A percentile compares a stretch with the other conserved stretches of the same genome.
Conservation (phyloP, 495 filamentous ascomycete species). For the Letharia lupina region DNA sequence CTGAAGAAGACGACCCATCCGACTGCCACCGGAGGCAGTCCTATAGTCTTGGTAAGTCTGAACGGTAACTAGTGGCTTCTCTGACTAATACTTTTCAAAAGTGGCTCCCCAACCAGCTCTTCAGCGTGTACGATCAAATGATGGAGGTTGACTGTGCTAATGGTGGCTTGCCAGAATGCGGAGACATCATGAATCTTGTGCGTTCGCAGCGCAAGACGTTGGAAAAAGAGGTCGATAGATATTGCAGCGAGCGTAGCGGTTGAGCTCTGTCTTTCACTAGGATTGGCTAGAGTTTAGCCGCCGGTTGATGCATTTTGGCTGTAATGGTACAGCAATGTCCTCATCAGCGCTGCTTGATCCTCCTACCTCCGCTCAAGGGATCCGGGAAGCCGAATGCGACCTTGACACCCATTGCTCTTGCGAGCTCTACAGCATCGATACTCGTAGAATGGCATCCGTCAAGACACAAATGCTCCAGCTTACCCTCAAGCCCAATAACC, state of each 20-base stretch:
- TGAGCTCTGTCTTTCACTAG: constrained; percentile 6
- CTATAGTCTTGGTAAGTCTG: constrained; percentile 65
- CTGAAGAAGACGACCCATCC: constrained; percentile 74
- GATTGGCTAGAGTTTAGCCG: not conserved
- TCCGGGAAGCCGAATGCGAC: constrained; percentile 22
- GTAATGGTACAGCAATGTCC: not conserved
- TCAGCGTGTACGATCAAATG: constrained; percentile 71
- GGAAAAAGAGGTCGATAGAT: constrained; percentile 69
- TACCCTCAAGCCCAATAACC: constrained; percentile 15
- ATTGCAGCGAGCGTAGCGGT: constrained; percentile 64
- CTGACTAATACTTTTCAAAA: constrained; percentile 21
- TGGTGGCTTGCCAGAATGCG: constrained; percentile 33
- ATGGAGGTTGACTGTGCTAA: constrained; percentile 45
- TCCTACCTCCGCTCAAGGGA: constrained; percentile 2
- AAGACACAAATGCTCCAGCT: constrained; percentile 24
- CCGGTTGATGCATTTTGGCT: not conserved
- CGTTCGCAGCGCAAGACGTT: constrained; percentile 60
- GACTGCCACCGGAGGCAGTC: constrained; percentile 82
- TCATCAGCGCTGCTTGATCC: constrained; percentile 5
- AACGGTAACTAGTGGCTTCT: not conserved
- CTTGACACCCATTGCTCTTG: constrained; percentile 24
- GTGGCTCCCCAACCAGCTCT: constrained; percentile 82
- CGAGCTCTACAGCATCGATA: constrained; percentile 30
- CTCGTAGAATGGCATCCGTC: constrained; percentile 24
- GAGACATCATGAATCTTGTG: constrained; percentile 65